Evolutionary conservation across 176 grass and related monocot genomes (phyloP).

Genomic region (Raddia distichophylla): DNA sequence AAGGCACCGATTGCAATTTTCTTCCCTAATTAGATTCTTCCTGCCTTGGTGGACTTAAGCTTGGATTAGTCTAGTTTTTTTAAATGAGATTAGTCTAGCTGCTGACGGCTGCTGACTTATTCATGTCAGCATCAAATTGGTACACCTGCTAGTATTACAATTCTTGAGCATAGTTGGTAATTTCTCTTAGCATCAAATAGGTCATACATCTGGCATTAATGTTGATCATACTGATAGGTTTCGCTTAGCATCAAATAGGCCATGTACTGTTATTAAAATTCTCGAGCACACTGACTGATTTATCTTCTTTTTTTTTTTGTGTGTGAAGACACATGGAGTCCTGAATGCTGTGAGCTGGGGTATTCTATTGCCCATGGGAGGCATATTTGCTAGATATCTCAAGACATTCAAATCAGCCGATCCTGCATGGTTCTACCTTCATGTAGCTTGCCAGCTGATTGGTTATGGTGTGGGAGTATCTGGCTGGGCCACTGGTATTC

Average conservation of each 20-base stretch:
- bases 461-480: conserved; percentile 77
- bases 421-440: conserved; percentile 89
- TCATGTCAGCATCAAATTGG: background rate
- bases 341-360: conserved; percentile 91
- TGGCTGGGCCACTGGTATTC: conserved; percentile 83
- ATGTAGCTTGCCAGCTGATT: conserved; percentile 64
- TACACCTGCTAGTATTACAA: background rate
- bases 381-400: conserved; percentile 71
- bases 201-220: too few species aligned
- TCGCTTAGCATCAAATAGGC: background rate
- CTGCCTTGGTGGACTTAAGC: conserved; percentile 23
- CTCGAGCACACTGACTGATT: background rate
- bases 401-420: conserved; percentile 74
- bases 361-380: conserved; percentile 74
- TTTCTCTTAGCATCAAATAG: background rate
- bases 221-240: too few species aligned
- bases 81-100: background rate
- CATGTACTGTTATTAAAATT: background rate
- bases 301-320: background rate
- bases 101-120: background rate
- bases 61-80: background rate
- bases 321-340: conserved; percentile 69
- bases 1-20: background rate
- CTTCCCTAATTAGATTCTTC: conserved; percentile 10
- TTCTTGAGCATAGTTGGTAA: background rate